Percentiles rank a stretch among this genome's conserved stretches.
phyloP scores from a whole-genome alignment of 1,284 basidiomycete species.

The Leccinum pachyderme region DNA sequence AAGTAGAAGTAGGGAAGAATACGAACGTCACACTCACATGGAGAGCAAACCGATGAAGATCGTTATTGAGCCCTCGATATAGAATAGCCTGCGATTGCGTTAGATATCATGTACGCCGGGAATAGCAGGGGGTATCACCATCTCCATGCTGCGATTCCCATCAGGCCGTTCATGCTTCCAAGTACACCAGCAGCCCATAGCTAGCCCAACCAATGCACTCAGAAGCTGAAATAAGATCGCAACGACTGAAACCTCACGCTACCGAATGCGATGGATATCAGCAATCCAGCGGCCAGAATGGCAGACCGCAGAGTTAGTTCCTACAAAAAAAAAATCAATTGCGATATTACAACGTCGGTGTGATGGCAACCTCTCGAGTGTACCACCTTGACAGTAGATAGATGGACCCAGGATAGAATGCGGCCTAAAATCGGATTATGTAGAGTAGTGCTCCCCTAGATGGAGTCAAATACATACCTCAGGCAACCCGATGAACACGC shows the following conservation, averaged over 20 bases:
- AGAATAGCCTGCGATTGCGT: conserved; percentile 49
- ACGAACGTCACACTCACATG: conserved; percentile 42
- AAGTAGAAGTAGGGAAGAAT: not conserved
- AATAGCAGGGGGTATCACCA: conserved; percentile 41
- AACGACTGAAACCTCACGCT: not conserved
- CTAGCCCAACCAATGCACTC: conserved; percentile 28
- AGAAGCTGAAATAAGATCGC: not conserved
- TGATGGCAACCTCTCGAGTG: conserved; percentile 49
- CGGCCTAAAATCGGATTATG: conserved; percentile 37
- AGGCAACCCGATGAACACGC: conserved; percentile 20
- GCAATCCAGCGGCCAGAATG: not conserved
- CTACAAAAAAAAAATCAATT: not conserved
- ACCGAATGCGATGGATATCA: not conserved
- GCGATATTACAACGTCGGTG: not conserved
- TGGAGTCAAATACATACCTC: conserved; percentile 38
- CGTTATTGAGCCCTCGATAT: conserved; percentile 46
- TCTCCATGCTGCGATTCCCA: conserved; percentile 70
- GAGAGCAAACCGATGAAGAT: conserved; percentile 54
- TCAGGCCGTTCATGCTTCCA: not conserved
- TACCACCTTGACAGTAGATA: conserved; percentile 40
- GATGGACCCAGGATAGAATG: conserved; percentile 36
- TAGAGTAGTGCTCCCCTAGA: not conserved
- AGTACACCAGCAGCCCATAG: conserved; percentile 52
- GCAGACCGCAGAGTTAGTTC: not conserved
- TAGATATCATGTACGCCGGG: not conserved